Evolutionary conservation across 306 rosid species (phyloP), one percentile per base, ranked within the genome.

Genomic region (Fragaria nilgerrensis): DNA sequence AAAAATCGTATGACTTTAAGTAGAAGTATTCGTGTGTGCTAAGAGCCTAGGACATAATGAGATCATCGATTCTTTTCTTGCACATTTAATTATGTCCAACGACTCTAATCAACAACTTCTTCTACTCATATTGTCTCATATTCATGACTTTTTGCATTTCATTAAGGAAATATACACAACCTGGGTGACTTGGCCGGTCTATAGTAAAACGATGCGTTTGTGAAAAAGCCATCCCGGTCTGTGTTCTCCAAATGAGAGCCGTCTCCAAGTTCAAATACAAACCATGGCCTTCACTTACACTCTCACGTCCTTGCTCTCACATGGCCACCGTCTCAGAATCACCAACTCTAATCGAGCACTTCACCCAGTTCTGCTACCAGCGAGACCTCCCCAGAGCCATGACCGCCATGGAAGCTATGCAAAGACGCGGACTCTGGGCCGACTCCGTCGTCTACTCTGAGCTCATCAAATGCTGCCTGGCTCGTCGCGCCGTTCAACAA

Each of bases 391-490:
- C 90, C 56, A 68, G 88, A 77, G 96, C 98, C 59, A 89, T 94
- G 88, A 80, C 53, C 63, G 87, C 85, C 56, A 78, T 94, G 83
- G 92, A 94, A 34, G 84, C 90, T 67, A 90, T 94, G 92, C 88
- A 89, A 77, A 85, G 74, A 53, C 80, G 77, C 36, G 81, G 85
- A 19, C 65, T 90, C 43, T 73, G 80, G 68, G 96, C 96, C 0
- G 87, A 92, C 75, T 85, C 90, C 5, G 71, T 92, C 72, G 85
- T 92, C 27, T 94, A 92, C 78, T 80, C 90, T 15, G 90, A 92
- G 84, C 95, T 94, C 66, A 83, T 94, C 78, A 94, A 90, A 85
- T 89, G 98, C 76, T 94, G 97, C 76, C 49, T 94, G 81, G 88
- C 85, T 85, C 87, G 78, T 9, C 62, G 84, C 44, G 93, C 90